Percentiles rank a stretch among this genome's conserved stretches.
Evolutionary conservation across 2,329 filamentous ascomycete species (phyloP).

Genomic region (Fusarium protoensiforme): DNA sequence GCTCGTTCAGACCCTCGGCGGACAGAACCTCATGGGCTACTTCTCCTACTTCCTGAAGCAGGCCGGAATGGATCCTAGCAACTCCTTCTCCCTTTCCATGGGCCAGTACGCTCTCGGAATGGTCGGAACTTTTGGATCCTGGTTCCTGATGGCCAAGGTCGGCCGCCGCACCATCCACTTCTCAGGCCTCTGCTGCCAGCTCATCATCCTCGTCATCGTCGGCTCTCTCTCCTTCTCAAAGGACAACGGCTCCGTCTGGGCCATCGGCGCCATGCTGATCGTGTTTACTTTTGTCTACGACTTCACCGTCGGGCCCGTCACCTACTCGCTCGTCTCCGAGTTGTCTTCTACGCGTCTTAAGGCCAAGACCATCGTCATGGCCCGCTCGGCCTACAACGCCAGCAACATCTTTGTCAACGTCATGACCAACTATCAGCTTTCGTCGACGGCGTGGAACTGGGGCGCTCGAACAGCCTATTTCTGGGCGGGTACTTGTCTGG

Average conservation of each 20-base stretch:
- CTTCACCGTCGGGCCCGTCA: constrained; percentile 64
- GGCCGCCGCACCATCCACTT: constrained; percentile 64
- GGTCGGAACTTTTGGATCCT: constrained; percentile 62
- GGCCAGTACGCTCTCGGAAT: constrained; percentile 62
- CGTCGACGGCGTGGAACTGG: constrained; percentile 59
- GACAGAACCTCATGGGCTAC: constrained; percentile 62
- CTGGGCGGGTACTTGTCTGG: constrained; percentile 60
- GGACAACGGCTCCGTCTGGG: constrained; percentile 51
- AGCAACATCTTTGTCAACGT: constrained; percentile 62
- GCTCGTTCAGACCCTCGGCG: constrained; percentile 60
- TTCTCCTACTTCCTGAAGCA: constrained; percentile 59
- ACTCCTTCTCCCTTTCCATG: constrained; percentile 59
- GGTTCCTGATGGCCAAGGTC: constrained; percentile 60
- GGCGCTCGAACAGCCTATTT: constrained; percentile 60
- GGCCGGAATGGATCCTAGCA: constrained; percentile 56
- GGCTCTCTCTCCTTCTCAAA: constrained; percentile 52
- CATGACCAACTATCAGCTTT: constrained; percentile 61
- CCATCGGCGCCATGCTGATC: constrained; percentile 60
- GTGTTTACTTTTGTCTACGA: constrained; percentile 66
- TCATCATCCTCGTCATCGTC: constrained; percentile 54
- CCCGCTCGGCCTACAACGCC: constrained; percentile 56
- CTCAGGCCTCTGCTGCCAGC: constrained; percentile 55
- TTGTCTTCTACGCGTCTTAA: constrained; percentile 65
- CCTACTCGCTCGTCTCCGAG: constrained; percentile 64
- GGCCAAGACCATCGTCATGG: constrained; percentile 65